Conservation (phyloP, 2,329 filamentous ascomycete species). For the Sporothrix brasiliensis region DNA sequence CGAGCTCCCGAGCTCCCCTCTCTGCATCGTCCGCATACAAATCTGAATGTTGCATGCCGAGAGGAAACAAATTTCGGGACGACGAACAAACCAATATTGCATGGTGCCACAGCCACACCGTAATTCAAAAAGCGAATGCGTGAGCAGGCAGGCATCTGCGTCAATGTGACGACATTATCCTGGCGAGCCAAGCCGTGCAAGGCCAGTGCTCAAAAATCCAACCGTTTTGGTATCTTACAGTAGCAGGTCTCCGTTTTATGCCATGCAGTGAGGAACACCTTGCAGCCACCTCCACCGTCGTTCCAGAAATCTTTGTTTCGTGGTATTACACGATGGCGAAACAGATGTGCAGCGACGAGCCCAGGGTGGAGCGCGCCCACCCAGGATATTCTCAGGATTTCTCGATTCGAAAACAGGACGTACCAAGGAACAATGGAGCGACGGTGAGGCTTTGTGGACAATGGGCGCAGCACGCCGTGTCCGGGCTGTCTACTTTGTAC, state of each 20-base stretch:
- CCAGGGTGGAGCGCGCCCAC: not conserved
- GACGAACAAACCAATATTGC: not conserved
- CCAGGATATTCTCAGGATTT: not conserved
- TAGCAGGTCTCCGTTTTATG: slow-evolving; percentile 5
- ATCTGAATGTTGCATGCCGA: not conserved
- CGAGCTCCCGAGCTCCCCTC: not conserved
- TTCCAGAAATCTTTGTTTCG: slow-evolving; percentile 13
- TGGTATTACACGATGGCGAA: slow-evolving; percentile 26
- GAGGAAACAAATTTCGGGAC: no score
- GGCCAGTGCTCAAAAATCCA: not conserved
- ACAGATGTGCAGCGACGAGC: slow-evolving; percentile 22
- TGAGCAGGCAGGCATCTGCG: not conserved
- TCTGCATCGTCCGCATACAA: not conserved
- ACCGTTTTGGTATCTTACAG: not conserved
- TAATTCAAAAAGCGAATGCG: slow-evolving; percentile 15
- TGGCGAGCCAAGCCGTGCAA: not conserved
- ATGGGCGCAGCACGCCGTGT: not conserved
- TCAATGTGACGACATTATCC: slow-evolving; percentile 18
- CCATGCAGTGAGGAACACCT: not conserved
- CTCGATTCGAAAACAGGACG: not conserved
- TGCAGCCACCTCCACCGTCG: slow-evolving; percentile 4
- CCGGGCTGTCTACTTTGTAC: not conserved
- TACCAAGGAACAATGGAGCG: not conserved
- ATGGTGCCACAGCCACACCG: slow-evolving; percentile 13
- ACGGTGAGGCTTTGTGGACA: not conserved